Evolutionary conservation across 805 yeast genomes (phyloP), one percentile per base, ranked within the genome.

Genomic region (Nakazawaea wickerhamii): DNA sequence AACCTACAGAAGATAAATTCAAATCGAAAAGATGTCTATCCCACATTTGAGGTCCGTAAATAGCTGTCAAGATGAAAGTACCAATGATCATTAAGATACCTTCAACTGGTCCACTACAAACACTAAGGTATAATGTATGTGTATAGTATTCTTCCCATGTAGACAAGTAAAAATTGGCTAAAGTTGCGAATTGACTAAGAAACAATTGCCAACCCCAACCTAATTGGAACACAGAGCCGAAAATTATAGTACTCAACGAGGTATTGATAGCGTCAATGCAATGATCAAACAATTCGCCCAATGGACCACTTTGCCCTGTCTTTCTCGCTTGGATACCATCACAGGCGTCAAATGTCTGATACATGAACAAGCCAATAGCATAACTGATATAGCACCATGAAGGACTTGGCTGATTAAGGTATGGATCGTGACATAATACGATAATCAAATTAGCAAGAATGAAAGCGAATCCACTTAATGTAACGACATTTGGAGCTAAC

Each of bases 101-200:
- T 62, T 90, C 98, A 3, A 91, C 97, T 0, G 98, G 98, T 0
- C 98, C 98, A 11, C 95, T 84, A 53, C 87, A 79, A 48, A 73
- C 80, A 27, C 91, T 79, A 41, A 90, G 67, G 59, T 72, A 90
- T 39, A 90, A 67, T 36, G 79, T 80, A 53, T 88, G 95, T 1
- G 97, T 90, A 58, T 89, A 91, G 60, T 77, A 90, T 58, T 89
- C 96, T 63, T 90, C 98, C 97, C 97, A 90, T 1, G 97, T 90
- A 30, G 95, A 81, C 38, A 86, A 59, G 58, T 89, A 90, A 60
- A 90, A 91, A 61, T 90, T 90, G 48, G 83, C 76, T 40, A 86
- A 70, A 2, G 85, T 68, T 4, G 85, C 88, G 58, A 84, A 81
- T 52, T 85, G 89, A 3, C 88, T 65, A 35, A 84, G 43, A 44